Base-by-base conservation (phyloP, 768 basidiomycete genomes). In the Dacryopinax primogenitus region DNA sequence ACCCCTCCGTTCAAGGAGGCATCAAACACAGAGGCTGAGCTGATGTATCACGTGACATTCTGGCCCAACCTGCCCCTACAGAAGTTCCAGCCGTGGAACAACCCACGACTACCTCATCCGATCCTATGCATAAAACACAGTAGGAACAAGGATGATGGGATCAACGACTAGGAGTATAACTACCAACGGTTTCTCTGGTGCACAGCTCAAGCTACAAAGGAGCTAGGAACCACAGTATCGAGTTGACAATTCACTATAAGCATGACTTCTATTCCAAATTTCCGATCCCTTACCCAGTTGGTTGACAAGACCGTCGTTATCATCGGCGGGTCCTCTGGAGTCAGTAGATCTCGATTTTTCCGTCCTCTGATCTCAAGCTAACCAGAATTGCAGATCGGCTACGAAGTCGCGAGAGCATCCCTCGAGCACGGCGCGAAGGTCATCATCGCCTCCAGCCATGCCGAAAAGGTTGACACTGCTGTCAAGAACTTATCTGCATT, bases 341-440 rank as follows among this genome's bases (percentile, higher is more conserved):
- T 58, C 26, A 9, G 51, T 58, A 13, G 26, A 18, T 30, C 9
- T 30, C 30, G 26, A 58, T 6, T 12, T 26, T 21, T 26, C 26
- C 51, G 41, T 18, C 51, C 4, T 6, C 30, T 58, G 51, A 58
- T 21, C 37, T n/a, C 51, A 3, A 26, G 3, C 30, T 13, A 18
- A 4, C 30, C 15, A 11, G 37, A 39, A 39, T 3, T 6, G 7
- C 26, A 58, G 51, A 30, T 58, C 51, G 51, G 51, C 13, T 30
- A 58, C 18, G 51, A 9, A 3, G 51, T 30, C 4, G 51, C 26
- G 26, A 26, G 32, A 30, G 51, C 13, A 9, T 11, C 51, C 51
- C 51, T 58, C 4, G 51, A 58, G 45, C 41, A 37, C 32, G 67
- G 66, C 3, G 62, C 61, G n/a, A 66, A 66, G 36, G 65, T 68